Percentiles rank a stretch among this genome's conserved stretches.
phyloP scores from a whole-genome alignment of 2,329 filamentous ascomycete genomes.

The Xylaria digitata region DNA sequence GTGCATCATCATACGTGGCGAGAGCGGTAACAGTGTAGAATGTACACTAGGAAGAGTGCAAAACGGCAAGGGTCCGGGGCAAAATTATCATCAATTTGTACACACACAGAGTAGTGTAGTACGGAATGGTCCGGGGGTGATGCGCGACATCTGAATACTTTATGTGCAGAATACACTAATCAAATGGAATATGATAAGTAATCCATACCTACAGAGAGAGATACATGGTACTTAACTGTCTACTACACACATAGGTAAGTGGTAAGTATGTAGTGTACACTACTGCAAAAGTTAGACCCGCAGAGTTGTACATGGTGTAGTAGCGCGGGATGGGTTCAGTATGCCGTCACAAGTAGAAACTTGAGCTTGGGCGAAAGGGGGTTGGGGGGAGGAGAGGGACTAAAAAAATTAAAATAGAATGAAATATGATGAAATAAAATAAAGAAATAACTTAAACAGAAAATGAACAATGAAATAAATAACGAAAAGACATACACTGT shows the following conservation, averaged over 20 bases:
- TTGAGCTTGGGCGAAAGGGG: background rate
- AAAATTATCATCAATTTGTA: background rate
- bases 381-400: background rate
- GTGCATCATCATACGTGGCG: constrained; percentile 43
- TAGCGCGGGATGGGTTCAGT: constrained; percentile 3
- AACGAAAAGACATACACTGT: background rate
- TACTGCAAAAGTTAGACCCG: background rate
- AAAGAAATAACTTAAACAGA: too few species aligned
- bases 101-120: background rate
- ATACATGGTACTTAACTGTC: background rate
- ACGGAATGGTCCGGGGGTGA: constrained; percentile 10
- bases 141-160: constrained; percentile 8
- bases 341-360: constrained; percentile 21
- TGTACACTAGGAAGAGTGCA: constrained; percentile 14
- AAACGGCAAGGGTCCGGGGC: constrained; percentile 19
- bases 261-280: background rate
- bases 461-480: background rate
- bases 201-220: background rate
- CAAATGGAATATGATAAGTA: constrained; percentile 5
- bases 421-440: too few species aligned
- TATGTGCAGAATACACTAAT: constrained; percentile 2
- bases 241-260: background rate
- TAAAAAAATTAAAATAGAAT: background rate
- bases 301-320: background rate
- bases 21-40: constrained; percentile 29